Evolutionary conservation across 2,329 filamentous ascomycete genomes (phyloP).

Genomic region (Cladosporium cucumerinum): DNA sequence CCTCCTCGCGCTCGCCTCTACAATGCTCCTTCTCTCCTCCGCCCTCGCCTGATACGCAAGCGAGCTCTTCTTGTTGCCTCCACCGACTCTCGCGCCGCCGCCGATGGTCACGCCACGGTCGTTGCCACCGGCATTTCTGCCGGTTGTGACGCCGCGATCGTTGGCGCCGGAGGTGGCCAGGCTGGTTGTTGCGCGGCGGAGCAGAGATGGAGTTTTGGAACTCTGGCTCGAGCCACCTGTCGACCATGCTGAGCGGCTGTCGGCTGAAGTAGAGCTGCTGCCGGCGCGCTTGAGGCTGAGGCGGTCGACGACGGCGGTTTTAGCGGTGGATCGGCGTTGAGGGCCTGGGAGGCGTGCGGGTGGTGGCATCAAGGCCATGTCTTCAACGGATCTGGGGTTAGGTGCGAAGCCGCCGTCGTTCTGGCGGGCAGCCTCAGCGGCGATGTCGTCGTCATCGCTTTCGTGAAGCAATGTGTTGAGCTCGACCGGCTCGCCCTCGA

Average conservation of each 20-base stretch:
- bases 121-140: conserved; percentile 19
- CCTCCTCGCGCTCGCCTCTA: conserved; percentile 52
- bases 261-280: conserved; percentile 20
- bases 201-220: conserved; percentile 68
- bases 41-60: conserved; percentile 60
- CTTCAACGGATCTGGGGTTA: conserved; percentile 22
- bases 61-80: conserved; percentile 54
- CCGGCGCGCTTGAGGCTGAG: conserved; percentile 59
- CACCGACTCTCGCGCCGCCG: conserved; percentile 42
- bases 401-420: conserved; percentile 35
- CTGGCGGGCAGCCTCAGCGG: conserved; percentile 24
- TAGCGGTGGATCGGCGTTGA: conserved; percentile 36
- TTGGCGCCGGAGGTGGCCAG: conserved; percentile 15
- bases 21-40: conserved; percentile 50
- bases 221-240: conserved; percentile 37
- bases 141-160: conserved; percentile 21
- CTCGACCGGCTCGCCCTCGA: conserved; percentile 18
- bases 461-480: conserved; percentile 44
- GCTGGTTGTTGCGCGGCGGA: conserved; percentile 68
- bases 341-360: conserved; percentile 40
- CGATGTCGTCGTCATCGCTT: conserved; percentile 50
- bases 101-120: conserved; percentile 42
- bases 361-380: conserved; percentile 29
- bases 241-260: conserved; percentile 36
- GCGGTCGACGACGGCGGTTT: conserved; percentile 63